Base-by-base conservation (phyloP, 306 rosid genomes). In the Boehmeria nivea region DNA sequence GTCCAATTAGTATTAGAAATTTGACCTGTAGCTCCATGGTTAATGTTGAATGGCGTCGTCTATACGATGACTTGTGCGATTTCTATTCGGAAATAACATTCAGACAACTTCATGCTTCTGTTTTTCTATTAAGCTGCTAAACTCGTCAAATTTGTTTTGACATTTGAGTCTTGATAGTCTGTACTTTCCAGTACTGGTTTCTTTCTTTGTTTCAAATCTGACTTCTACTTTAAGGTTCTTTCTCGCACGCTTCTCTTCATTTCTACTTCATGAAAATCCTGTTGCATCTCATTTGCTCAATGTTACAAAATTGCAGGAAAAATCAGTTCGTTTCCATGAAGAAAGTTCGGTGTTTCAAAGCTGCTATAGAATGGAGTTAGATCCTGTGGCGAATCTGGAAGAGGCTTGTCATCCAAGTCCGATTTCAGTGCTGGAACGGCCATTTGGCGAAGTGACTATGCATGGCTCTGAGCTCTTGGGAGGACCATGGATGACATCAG, bases 371-470 rank as follows among this genome's bases (percentile, higher is more conserved):
- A 39, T 64, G 28, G 75, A 59, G 57, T 45, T 58, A 28, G 81
- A 76, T 64, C 76, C 78, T 48, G 27, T 46, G 40, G 52, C 21
- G 57, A 73, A 68, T 60, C 72, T 57, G 36, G 88, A 72, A 46
- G 78, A 73, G 68, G 72, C 69, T 40, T 67, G 47, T 74, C 73
- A 73, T 56, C 81, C 87, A 33, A 87, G 89, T 67, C 96, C 99
- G 51, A 67, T 77, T 53, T 93, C 95, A 25, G 94, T 87, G 71
- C 73, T 93, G 60, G 79, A 87, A 52, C 68, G 72, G 39, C 67
- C 63, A 50, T 87, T 72, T 59, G 51, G 57, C 46, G 85, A 78
- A 47, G 78, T 61, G 53, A 22, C 25, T 43, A 66, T 69, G 10
- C 60, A 59, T 4, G 26, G 64, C 21, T 71, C 68, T 31, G 79